Evolutionary conservation across 139 green algal species (phyloP).

Genomic region (Penium margaritaceum): DNA sequence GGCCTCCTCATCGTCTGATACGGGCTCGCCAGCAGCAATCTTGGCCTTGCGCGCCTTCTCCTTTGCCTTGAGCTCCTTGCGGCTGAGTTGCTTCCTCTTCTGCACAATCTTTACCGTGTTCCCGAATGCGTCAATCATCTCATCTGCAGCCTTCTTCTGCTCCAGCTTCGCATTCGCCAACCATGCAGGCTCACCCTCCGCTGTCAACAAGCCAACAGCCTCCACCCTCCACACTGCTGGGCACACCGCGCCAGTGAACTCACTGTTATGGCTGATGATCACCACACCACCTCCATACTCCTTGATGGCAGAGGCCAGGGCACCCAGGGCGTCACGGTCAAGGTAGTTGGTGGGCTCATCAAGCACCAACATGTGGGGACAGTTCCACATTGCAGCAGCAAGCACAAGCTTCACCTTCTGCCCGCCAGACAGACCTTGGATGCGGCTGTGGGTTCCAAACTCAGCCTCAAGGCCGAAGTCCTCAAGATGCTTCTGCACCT

Average conservation of each 20-base stretch:
- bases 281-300: constrained; percentile 63
- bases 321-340: constrained; percentile 52
- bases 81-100: constrained; percentile 38
- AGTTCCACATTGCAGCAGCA: constrained; percentile 65
- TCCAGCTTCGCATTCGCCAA: constrained; percentile 16
- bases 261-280: constrained; percentile 67
- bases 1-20: constrained; percentile 39
- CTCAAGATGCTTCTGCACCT: constrained; percentile 58
- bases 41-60: constrained; percentile 25
- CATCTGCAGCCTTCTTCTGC: constrained; percentile 17
- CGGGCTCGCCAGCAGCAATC: constrained; percentile 15
- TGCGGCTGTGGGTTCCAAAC: too few relatives aligned
- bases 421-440: constrained; percentile 52
- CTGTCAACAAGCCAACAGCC: constrained; percentile 3
- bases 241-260: constrained; percentile 34
- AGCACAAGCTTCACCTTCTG: constrained; percentile 72
- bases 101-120: constrained; percentile 40
- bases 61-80: constrained; percentile 42
- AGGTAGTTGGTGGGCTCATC: constrained; percentile 80
- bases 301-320: constrained; percentile 47
- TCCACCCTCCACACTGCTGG: constrained; percentile 27
- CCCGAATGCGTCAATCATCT: constrained; percentile 41
- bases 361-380: constrained; percentile 62
- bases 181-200: constrained; percentile 18
- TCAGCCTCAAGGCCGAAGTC: constrained; percentile 66